Base-by-base conservation (phyloP, 371 early-diverging fungal genomes). In the Syncephalastrum racemosum region DNA sequence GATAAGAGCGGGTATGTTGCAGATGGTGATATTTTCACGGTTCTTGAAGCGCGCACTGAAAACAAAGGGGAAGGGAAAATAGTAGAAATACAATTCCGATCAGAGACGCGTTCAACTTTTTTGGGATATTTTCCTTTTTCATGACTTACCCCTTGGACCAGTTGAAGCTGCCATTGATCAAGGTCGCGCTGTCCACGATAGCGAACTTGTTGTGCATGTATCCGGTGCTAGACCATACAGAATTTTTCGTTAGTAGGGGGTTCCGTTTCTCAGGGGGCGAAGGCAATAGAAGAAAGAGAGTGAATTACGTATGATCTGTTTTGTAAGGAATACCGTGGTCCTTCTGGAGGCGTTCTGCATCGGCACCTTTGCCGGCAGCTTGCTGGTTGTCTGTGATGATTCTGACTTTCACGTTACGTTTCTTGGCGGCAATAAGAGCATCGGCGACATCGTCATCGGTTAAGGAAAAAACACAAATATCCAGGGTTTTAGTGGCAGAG, bases 371-470 rank as follows among this genome's bases (percentile, higher is more conserved):
- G 61, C 69, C 67, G 14, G 80, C 73, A 16, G 82, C 74, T 64
- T 87, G 88, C 49, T 82, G 83, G 56, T 86, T 82, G 52, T 87
- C 88, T 2, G 83, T 81, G 55, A 87, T 79, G 51, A 79, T 79
- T 31, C 70, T 58, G 31, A 79, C 61, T 25, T 59, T 60, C 13
- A 87, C 86, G 22, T 74, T 77, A 23, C 87, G 75, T 55, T 79
- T 70, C 56, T 84, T 76, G 42, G 86, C 85, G 8, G 69, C 67
- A 56, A 78, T 71, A 20, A 87, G 60, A 19, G 77, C 81, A 45
- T 84, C 73, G 20, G 85, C 82, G 39, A 84, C 59, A 65, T 82
- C 86, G 63, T 87, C 82, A 59, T 87, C 87, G 8, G 88, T 87
- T 46, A 87, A 72, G 46, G 80, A 81, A 63, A 82, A 87, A 12